Evolutionary conservation across 768 basidiomycete genomes (phyloP), one percentile per base, ranked within the genome.

Genomic region (Trametes maxima): DNA sequence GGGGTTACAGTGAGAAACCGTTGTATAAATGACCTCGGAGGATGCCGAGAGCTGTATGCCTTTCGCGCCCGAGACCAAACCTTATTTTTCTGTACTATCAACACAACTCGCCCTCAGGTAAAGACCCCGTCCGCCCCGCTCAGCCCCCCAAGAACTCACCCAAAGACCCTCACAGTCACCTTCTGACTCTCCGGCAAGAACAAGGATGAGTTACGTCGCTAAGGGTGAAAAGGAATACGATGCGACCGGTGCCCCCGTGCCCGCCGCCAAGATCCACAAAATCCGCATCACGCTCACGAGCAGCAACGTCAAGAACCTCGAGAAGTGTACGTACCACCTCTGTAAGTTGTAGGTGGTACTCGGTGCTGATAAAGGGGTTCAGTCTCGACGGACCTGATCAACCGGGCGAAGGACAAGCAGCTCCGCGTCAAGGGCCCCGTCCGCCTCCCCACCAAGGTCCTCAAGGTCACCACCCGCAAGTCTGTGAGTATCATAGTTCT

Each of bases 381-480:
- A 99, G 96, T 99, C 87, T 98, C 92, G 63, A 77, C 80, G 62
- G 97, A 98, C 77, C 86, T 99, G 74, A 92, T 99, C 79, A 95
- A 95, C 86, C 88, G 96, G 64, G 96, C 97, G 70, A 98, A 98
- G 84, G 96, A 98, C 86, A 95, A 95, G 85, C 93, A 98, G 78
- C 94, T 99, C 74, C 92, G 92, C 64, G 97, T 98, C 77, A 98
- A 97, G 81, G 97, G 97, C 62, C 97, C 97, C 67, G 95, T 99
- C 72, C 90, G 97, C 67, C 91, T 99, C 72, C 97, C 97, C 65
- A 99, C 97, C 78, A 98, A 98, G 82, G 90, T 95, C 74, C 87
- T 99, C 73, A 95, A 93, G 80, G 95, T 98, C 82, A 97, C 95
- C 78, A 99, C 96, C 79, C 92, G 97, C 74, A 99, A 99, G 79